Base-by-base conservation (phyloP, 1,284 basidiomycete genomes). In the Malassezia equina region DNA sequence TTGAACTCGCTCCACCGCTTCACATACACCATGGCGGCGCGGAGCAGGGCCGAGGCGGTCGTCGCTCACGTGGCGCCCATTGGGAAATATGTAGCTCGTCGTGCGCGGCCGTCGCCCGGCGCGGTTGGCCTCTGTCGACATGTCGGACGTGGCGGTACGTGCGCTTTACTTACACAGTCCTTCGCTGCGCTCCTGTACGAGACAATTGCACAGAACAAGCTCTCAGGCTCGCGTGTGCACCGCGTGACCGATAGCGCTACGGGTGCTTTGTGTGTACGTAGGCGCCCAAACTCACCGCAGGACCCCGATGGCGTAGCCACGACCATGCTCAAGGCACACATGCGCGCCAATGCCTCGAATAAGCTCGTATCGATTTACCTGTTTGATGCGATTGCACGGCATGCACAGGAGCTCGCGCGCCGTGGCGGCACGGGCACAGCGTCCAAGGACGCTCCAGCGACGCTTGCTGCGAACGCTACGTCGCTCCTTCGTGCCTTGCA, bases 301-400 rank as follows among this genome's bases (percentile, higher is more conserved):
- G 36, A 47, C 28, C 47, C 55, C 7, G 32, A 43, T 1, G 23
- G 24, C 11, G 17, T 56, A 4, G 50, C 53, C 24, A 51, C 45
- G 42, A 31, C 53, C 17, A 52, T 65, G 41, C 45, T 63, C 34
- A 52, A 56, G 21, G 51, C 52, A 9, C 61, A 65, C 33, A 28
- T 58, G 21, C 47, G 48, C 17, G 50, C 61, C 4, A 24, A 53
- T 7, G 32, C 53, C 1, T 49, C 44, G 32, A 55, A 54, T 28
- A 65, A 65, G 45, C 48, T 67, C 11, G 47, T 61, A 9, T 63
- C 65, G 8, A 51, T 67, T 25, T 67, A 67, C 41, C 47, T 67
- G 15, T 65, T 67, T 42, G 65, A 67, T 34, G 65, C 65, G 8
- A 40, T 67, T 7, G 60, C 55, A 2, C 19, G 65, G 13, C 61